phyloP scores from a whole-genome alignment of 306 rosid genomes.

The Vachellia pachyceras region DNA sequence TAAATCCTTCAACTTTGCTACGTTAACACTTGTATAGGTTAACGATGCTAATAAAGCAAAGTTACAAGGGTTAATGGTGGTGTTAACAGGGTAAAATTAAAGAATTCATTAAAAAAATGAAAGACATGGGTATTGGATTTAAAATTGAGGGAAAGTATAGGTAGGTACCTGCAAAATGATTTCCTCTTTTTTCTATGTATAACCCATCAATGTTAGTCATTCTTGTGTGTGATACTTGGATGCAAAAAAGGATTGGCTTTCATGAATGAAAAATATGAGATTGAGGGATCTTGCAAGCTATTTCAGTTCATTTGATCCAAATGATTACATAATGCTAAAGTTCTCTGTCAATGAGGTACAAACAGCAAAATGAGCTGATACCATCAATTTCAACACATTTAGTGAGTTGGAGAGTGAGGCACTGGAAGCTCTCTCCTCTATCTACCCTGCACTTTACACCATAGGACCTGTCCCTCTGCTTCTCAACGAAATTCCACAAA shows the following conservation, averaged over 20 bases:
- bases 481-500: background rate
- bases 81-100: no score
- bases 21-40: no score
- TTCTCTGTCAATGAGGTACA: background rate
- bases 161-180: no score
- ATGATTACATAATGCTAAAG: slow-evolving; percentile 1
- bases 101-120: no score
- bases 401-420: background rate
- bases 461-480: slow-evolving; percentile 10
- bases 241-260: background rate
- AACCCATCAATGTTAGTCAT: no score
- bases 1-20: no score
- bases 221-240: background rate
- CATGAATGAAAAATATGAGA: background rate
- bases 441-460: background rate
- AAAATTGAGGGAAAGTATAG: no score
- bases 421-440: background rate
- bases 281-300: slow-evolving; percentile 31
- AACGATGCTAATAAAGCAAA: no score
- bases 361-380: no score
- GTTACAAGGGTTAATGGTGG: no score
- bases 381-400: background rate
- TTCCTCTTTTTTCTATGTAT: no score
- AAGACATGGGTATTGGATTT: no score
- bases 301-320: background rate